A percentile compares a stretch with the other conserved stretches of the same genome.
phyloP scores from a whole-genome alignment of 2,329 filamentous ascomycete genomes.

The Pseudogymnoascus sp. region DNA sequence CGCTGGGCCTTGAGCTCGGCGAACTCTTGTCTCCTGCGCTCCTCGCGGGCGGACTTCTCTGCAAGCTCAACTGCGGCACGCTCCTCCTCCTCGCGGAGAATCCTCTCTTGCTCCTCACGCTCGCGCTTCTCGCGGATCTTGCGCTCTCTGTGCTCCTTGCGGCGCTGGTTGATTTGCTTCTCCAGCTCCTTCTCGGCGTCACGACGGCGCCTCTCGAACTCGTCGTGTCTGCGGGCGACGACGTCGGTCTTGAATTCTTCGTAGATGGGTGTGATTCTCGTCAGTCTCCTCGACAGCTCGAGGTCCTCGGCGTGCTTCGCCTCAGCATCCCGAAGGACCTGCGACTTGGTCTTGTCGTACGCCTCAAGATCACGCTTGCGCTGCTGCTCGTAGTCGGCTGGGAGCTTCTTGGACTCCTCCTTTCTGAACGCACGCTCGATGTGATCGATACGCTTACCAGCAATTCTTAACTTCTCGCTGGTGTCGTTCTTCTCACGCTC shows the following conservation, averaged over 20 bases:
- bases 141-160: constrained; percentile 80
- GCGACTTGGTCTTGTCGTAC: constrained; percentile 69
- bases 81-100: constrained; percentile 77
- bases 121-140: constrained; percentile 76
- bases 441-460: constrained; percentile 93
- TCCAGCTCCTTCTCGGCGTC: constrained; percentile 89
- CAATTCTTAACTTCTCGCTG: constrained; percentile 81
- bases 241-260: constrained; percentile 75
- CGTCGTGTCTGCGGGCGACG: constrained; percentile 78
- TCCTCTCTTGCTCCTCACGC: constrained; percentile 73
- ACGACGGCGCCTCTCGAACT: constrained; percentile 90
- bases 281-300: constrained; percentile 86
- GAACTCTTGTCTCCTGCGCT: constrained; percentile 66
- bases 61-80: constrained; percentile 72
- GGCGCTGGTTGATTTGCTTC: constrained; percentile 77
- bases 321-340: constrained; percentile 73
- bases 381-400: constrained; percentile 77
- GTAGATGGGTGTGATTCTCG: constrained; percentile 74
- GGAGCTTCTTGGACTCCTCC: constrained; percentile 88
- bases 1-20: constrained; percentile 58
- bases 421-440: constrained; percentile 93
- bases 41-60: constrained; percentile 70
- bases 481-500: constrained; percentile 98
- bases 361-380: constrained; percentile 67
- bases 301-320: constrained; percentile 87